Evolutionary conservation across 257 asterid species (phyloP).

Genomic region (Plantago major): DNA sequence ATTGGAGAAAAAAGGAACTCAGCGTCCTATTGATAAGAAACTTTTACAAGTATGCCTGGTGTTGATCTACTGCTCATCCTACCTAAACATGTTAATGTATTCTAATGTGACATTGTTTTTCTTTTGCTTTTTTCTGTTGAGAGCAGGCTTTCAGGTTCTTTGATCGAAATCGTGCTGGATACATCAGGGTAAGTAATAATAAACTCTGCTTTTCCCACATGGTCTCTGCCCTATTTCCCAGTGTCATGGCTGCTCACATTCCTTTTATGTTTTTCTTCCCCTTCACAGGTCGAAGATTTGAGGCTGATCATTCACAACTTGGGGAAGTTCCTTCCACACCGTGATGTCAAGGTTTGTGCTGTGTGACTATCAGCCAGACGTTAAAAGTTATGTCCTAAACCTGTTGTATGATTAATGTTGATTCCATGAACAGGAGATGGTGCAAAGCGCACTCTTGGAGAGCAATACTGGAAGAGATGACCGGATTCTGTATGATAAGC

Average conservation of each 20-base stretch:
- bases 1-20: slow-evolving; percentile 30
- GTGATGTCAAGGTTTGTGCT: slow-evolving; percentile 79
- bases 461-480: slow-evolving; percentile 81
- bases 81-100: slow-evolving; percentile 4
- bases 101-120: neutral
- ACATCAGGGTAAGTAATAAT: slow-evolving; percentile 56
- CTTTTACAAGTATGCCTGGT: slow-evolving; percentile 59
- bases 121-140: slow-evolving; percentile 13
- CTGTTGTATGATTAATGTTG: neutral
- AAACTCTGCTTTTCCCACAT: neutral
- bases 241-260: neutral
- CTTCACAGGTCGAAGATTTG: slow-evolving; percentile 85
- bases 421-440: slow-evolving; percentile 53
- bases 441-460: slow-evolving; percentile 80
- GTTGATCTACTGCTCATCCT: neutral
- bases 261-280: neutral
- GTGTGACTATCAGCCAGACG: slow-evolving; percentile 4
- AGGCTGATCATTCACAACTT: slow-evolving; percentile 76
- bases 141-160: slow-evolving; percentile 95
- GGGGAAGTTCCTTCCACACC: slow-evolving; percentile 75
- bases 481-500: slow-evolving; percentile 69
- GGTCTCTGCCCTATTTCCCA: neutral
- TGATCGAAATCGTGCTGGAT: slow-evolving; percentile 86
- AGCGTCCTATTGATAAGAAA: slow-evolving; percentile 50
- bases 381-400: neutral